Evolutionary conservation across 176 grass and related monocot species (phyloP).

Genomic region (Musa acuminata): DNA sequence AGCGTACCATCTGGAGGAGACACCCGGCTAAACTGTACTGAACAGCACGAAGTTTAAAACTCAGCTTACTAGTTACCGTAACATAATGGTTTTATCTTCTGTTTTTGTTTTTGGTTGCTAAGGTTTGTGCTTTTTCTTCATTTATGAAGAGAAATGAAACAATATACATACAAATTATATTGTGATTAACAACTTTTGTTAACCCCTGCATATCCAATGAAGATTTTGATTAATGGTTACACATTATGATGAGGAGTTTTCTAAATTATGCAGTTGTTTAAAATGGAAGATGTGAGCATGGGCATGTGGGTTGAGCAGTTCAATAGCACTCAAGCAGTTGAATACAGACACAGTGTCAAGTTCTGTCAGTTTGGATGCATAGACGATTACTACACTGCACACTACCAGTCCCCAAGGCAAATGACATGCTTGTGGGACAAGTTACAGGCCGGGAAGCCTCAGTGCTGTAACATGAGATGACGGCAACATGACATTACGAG

Average conservation of each 20-base stretch:
- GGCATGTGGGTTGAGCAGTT: constrained; percentile 95
- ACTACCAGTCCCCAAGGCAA: constrained; percentile 88
- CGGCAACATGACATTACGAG: background rate
- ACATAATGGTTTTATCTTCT: too few species aligned
- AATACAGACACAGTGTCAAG: constrained; percentile 59
- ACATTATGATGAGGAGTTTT: constrained; percentile 1
- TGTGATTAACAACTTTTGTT: background rate
- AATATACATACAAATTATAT: too few species aligned
- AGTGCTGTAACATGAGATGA: constrained; percentile 94
- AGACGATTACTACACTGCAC: constrained; percentile 79
- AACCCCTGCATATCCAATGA: background rate
- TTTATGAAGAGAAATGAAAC: too few species aligned
- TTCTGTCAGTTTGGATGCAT: constrained; percentile 96
- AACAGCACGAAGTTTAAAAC: too few species aligned
- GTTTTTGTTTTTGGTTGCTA: too few species aligned
- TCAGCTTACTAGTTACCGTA: too few species aligned
- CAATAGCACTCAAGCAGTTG: constrained; percentile 41
- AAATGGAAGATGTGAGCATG: constrained; percentile 99
- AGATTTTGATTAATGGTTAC: background rate
- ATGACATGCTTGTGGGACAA: constrained; percentile 99
- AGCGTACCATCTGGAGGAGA: too few species aligned
- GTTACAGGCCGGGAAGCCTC: constrained; percentile 49
- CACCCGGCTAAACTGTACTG: too few species aligned
- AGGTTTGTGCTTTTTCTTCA: too few species aligned
- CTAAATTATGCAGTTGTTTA: constrained; percentile 63